Conservation (phyloP, 805 yeast genomes). For the Nakazawaea holstii region DNA sequence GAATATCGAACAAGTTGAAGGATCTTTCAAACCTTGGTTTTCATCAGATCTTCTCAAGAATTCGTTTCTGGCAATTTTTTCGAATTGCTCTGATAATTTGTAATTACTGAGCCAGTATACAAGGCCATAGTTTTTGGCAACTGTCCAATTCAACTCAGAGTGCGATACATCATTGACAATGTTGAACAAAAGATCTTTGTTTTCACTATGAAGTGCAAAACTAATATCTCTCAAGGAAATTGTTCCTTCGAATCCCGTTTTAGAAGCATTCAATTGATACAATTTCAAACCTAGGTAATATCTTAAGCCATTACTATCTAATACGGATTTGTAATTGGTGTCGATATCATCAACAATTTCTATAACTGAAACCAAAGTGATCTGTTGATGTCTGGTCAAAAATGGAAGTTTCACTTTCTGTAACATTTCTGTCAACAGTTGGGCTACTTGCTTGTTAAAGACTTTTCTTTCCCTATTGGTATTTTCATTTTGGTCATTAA, state of each 20-base stretch:
- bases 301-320: constrained; percentile 65
- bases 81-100: constrained; percentile 49
- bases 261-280: constrained; percentile 39
- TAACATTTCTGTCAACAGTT: constrained; percentile 51
- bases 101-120: constrained; percentile 61
- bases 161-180: constrained; percentile 38
- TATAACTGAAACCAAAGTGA: constrained; percentile 67
- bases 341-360: constrained; percentile 56
- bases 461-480: background rate
- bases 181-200: constrained; percentile 60
- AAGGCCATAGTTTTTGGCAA: constrained; percentile 55
- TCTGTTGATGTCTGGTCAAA: constrained; percentile 87
- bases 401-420: constrained; percentile 68
- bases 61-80: constrained; percentile 65
- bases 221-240: constrained; percentile 75
- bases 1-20: constrained; percentile 65
- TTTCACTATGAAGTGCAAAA: constrained; percentile 85
- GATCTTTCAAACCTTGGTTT: constrained; percentile 51
- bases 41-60: constrained; percentile 38
- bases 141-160: constrained; percentile 51
- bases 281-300: constrained; percentile 69
- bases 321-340: constrained; percentile 31
- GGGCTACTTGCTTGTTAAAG: constrained; percentile 29
- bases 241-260: constrained; percentile 22
- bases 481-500: background rate